phyloP scores from a whole-genome alignment of 805 yeast species.

The Saccharomycopsis javanensis region DNA sequence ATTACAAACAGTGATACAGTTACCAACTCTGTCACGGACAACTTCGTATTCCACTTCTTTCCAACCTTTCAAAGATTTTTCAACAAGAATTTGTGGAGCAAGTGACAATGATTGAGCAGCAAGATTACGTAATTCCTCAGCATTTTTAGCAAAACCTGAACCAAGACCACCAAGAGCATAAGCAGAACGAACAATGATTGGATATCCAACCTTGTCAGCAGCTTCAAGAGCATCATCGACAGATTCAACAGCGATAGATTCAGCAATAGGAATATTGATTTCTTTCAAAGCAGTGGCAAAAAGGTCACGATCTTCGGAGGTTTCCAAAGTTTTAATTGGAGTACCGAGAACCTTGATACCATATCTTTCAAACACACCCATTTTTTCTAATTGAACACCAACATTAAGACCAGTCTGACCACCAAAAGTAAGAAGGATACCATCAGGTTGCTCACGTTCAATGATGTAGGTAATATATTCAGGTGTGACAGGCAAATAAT shows the following conservation, averaged over 20 bases:
- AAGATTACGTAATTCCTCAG: conserved; percentile 72
- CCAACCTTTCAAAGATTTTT: conserved; percentile 97
- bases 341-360: conserved; percentile 95
- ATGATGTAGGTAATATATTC: conserved; percentile 93
- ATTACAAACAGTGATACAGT: conserved; percentile 97
- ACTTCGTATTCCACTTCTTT: conserved; percentile 98
- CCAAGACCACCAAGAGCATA: conserved; percentile 97
- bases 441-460: conserved; percentile 94
- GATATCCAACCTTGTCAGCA: conserved; percentile 82
- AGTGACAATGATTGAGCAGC: conserved; percentile 82
- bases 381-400: conserved; percentile 88
- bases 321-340: conserved; percentile 89
- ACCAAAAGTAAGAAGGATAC: conserved; percentile 91
- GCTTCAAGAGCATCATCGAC: conserved; percentile 91
- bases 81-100: conserved; percentile 93
- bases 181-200: conserved; percentile 95
- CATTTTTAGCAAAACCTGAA: conserved; percentile 88
- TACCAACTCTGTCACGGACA: conserved; percentile 90
- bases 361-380: conserved; percentile 87
- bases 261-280: conserved; percentile 93
- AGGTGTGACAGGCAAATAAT: conserved; percentile 92
- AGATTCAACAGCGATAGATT: conserved; percentile 88
- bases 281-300: conserved; percentile 93
- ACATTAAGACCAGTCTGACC: conserved; percentile 97
- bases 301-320: conserved; percentile 95